These are phyloP conservation scores for Gamsiella multidivaricata DNA, from an alignment of 192 early-diverging fungal species.

Conservation along the genomic window DNA sequence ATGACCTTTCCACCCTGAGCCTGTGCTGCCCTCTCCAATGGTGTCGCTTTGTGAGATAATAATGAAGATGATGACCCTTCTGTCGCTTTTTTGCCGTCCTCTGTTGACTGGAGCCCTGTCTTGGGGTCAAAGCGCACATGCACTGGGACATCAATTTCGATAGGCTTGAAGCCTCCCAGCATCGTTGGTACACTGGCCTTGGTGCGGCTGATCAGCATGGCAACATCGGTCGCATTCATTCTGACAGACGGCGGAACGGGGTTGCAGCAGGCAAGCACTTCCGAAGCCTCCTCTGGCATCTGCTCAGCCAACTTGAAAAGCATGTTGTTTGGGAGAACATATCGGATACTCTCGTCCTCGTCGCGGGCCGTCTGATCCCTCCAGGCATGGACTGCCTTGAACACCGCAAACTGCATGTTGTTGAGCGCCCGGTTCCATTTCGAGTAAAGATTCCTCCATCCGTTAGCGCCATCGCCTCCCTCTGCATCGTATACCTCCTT, in stretches of 20 bases:
- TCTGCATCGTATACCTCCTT: slow-evolving; percentile 90
- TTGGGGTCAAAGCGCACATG: slow-evolving; percentile 48
- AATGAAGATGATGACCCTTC: neutral
- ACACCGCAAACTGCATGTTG: slow-evolving; percentile 75
- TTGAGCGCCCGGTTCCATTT: slow-evolving; percentile 73
- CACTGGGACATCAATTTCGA: slow-evolving; percentile 30
- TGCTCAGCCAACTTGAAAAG: slow-evolving; percentile 76
- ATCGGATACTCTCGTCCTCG: slow-evolving; percentile 92
- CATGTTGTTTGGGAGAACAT: slow-evolving; percentile 93
- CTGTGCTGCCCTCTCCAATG: slow-evolving; percentile 9
- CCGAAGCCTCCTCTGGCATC: slow-evolving; percentile 77
- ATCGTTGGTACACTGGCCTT: slow-evolving; percentile 18
- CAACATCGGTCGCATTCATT: slow-evolving; percentile 83
- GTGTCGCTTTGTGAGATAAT: slow-evolving; percentile 3
- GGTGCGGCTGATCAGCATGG: slow-evolving; percentile 58
- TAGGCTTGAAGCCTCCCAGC: slow-evolving; percentile 15
- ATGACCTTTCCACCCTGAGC: slow-evolving; percentile 10
- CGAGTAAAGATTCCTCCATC: slow-evolving; percentile 77
- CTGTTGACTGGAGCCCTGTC: slow-evolving; percentile 46
- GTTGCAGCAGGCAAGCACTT: slow-evolving; percentile 78
- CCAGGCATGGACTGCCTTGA: slow-evolving; percentile 93
- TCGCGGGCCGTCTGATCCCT: slow-evolving; percentile 88
- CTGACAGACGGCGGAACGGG: slow-evolving; percentile 88
- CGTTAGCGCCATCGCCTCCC: slow-evolving; percentile 77
- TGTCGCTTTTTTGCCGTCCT: slow-evolving; percentile 1